Evolutionary conservation across 306 rosid genomes (phyloP).

Genomic region (Casuarina equisetifolia): DNA sequence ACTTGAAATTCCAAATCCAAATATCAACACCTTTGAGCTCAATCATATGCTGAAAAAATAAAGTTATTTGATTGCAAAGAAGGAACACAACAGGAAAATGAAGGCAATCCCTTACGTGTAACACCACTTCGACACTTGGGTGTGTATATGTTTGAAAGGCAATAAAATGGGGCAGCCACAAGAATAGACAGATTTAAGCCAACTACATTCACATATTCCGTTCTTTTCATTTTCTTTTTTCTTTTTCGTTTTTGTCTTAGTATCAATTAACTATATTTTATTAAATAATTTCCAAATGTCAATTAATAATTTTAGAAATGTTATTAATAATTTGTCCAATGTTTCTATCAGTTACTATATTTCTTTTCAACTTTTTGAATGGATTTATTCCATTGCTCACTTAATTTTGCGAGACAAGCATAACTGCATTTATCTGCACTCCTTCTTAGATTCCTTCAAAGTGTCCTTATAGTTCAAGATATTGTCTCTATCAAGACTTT

Average conservation of each 20-base stretch:
- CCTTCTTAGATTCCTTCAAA: background rate
- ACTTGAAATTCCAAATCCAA: too few species aligned
- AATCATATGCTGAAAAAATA: background rate
- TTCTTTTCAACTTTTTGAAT: background rate
- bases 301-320: background rate
- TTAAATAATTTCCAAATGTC: background rate
- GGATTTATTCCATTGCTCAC: background rate
- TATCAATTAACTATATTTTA: background rate
- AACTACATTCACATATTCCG: background rate
- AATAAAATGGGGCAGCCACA: background rate
- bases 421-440: background rate
- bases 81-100: background rate
- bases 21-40: background rate
- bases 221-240: background rate
- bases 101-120: background rate
- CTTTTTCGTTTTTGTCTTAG: background rate
- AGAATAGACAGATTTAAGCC: background rate
- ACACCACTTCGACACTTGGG: background rate
- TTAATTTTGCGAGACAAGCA: background rate
- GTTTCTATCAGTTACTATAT: background rate
- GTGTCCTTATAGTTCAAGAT: background rate
- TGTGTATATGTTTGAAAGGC: background rate
- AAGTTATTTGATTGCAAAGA: background rate
- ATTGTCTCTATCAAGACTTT: background rate
- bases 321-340: background rate